Evolutionary conservation across 2,329 filamentous ascomycete species (phyloP).

Genomic region (Apiospora hydei): DNA sequence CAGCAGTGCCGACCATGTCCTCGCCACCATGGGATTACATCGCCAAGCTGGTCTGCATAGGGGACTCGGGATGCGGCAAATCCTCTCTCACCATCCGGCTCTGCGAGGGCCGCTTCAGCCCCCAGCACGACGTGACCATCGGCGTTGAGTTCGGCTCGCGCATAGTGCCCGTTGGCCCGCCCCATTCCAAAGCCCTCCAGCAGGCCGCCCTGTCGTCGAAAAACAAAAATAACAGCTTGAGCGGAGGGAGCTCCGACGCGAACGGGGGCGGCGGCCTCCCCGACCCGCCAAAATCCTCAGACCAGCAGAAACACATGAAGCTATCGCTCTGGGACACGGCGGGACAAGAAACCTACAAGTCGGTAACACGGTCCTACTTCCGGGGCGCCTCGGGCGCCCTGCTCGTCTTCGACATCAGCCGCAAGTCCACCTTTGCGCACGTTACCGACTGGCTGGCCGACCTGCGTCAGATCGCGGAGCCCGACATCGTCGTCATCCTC

Average conservation of each 20-base stretch:
- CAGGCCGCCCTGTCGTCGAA: constrained; percentile 33
- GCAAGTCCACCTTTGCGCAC: constrained; percentile 83
- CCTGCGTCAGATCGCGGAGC: constrained; percentile 91
- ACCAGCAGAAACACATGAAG: constrained; percentile 82
- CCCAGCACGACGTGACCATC: constrained; percentile 96
- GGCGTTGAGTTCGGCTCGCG: constrained; percentile 95
- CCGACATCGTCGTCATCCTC: constrained; percentile 91
- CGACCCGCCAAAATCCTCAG: constrained; percentile 53
- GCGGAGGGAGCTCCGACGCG: constrained; percentile 29
- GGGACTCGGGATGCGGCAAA: constrained; percentile 96
- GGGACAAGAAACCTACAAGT: constrained; percentile 97
- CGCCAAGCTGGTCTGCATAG: constrained; percentile 97
- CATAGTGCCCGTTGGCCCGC: constrained; percentile 89
- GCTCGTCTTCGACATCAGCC: constrained; percentile 93
- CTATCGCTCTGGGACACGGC: constrained; percentile 95
- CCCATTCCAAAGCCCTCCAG: constrained; percentile 66
- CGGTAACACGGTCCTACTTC: constrained; percentile 93
- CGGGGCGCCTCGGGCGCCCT: constrained; percentile 76
- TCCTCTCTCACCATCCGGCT: constrained; percentile 92
- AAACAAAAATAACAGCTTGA: constrained; percentile 25
- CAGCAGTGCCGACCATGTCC: constrained; percentile 53
- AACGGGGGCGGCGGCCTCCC: constrained; percentile 54
- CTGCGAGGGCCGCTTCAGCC: constrained; percentile 93
- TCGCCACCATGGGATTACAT: constrained; percentile 95
- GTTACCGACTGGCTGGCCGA: constrained; percentile 95